Evolutionary conservation across 1,139 yeast species (phyloP), one percentile per base, ranked within the genome.

Genomic region (Debaryomyces psychrophilus): DNA sequence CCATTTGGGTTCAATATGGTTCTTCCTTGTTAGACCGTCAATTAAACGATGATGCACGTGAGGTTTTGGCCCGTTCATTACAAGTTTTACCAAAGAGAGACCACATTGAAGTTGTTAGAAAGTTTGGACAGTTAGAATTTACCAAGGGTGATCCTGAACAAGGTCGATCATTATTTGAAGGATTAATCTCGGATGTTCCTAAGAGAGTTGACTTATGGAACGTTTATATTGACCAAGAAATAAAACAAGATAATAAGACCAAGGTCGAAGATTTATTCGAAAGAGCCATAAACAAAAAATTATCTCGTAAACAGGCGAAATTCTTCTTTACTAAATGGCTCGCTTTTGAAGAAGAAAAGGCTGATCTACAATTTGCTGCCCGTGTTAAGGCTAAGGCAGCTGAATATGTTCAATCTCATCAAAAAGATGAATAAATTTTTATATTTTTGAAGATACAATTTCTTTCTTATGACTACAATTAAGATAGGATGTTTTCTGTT

Each of bases 261-360:
- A 83, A 83, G 64, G 85, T 83, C 34, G 93, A 85, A 61, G 85
- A 80, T 25, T 73, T 93, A 51, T 92, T 90, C 60, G 97, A 90
- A 67, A 82, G 98, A 63, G 90, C 87, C 5, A 64, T 81, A 46
- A 59, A 72, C 22, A 82, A 79, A 66, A 89, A 87, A 67, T 68
- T 92, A 49, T 77, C 87, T n/a, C 81, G 86, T 67, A 93, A 92
- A 65, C 97, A 90, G 69, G 97, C 97, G 57, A 90, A 89, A 69
- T 90, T 89, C 73, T 89, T 93, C 79, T 92, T 90, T 73, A 88
- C 85, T 60, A 93, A 93, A 63, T 92, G 98, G 98, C 79, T 90
- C 51, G 72, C 78, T 17, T 87, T 73, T 60, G 97, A 90, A 68
- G 92, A 87, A 61, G 78, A 77, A 49, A 64, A 73, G 50, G 83